Base-by-base conservation (phyloP, 805 yeast species). In the Spathaspora girioi region DNA sequence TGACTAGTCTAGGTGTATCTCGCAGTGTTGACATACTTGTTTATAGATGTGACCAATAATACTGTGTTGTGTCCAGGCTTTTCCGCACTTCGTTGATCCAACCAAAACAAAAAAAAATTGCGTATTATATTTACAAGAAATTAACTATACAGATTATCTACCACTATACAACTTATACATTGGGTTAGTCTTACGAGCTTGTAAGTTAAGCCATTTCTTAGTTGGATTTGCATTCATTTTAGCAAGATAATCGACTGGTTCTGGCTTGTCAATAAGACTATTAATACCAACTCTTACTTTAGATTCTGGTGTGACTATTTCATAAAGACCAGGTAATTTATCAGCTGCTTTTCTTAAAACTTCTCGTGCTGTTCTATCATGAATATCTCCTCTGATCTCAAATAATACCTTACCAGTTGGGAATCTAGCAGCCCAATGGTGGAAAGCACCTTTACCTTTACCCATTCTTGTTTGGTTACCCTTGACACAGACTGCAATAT, bases 401-500 rank as follows among this genome's bases (percentile, higher is more conserved):
- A 92, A 90, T 19, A 92, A 75, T 42, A 94, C 84, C 64, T 91
- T 92, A 3, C 99, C 99, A 0, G 97, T 92, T 41, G 98, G 96
- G 12, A 94, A 94, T 62, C 99, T 83, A 32, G 85, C 88, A 62
- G 96, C 96, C 98, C 98, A 94, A 74, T 90, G 94, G 63, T 90
- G 97, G 66, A 94, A 93, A 0, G 92, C 86, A 71, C 99, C 99
- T 72, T 94, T 94, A 76, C 99, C 99, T 70, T 94, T 94, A 77
- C 99, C 99, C 99, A 94, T 94, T 85, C 99, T 94, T 10, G 97
- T 90, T 68, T 94, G 97, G 69, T 94, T 94, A 75, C 99, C 99
- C 75, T 94, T 94, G 55, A 89, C 83, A 71, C 97, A 91, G 11
- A 94, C 96, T 0, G 98, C 94, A 49, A 90, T 80, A 66, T 88